These are phyloP conservation scores for Pythium sp. DNA, from an alignment of 352 stramenopile species.

Conservation along the genomic window DNA sequence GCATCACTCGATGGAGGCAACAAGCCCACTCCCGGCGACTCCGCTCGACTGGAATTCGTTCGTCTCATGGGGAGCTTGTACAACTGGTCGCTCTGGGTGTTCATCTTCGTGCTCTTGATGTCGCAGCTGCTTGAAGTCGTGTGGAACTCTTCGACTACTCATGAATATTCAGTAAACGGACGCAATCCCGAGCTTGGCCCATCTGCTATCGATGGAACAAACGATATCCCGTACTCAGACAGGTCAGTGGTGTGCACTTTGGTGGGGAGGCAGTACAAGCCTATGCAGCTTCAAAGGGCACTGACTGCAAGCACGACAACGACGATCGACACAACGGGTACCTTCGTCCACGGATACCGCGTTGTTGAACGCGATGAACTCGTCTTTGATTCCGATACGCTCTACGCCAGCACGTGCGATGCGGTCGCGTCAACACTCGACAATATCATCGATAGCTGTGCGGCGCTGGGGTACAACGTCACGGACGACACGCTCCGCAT, in stretches of 20 bases:
- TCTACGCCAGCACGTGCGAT: slow-evolving; percentile 19
- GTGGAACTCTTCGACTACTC: slow-evolving; percentile 18
- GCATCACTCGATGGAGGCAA: neutral
- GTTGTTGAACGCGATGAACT: slow-evolving; percentile 14
- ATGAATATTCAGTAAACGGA: neutral
- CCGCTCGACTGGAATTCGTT: neutral
- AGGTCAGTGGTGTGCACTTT: slow-evolving; percentile 9
- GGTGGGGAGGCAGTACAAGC: slow-evolving; percentile 18
- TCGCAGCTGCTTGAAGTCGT: slow-evolving; percentile 17
- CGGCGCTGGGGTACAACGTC: slow-evolving; percentile 27
- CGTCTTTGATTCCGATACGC: neutral
- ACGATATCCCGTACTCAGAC: slow-evolving; percentile 17
- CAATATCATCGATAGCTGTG: slow-evolving; percentile 26
- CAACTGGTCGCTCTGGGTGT: slow-evolving; percentile 19
- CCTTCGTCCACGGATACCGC: slow-evolving; percentile 15
- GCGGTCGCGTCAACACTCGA: slow-evolving; percentile 24
- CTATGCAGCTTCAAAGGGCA: slow-evolving; percentile 10
- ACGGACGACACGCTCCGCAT: slow-evolving; percentile 27
- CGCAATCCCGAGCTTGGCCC: slow-evolving; percentile 4
- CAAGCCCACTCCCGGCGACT: neutral
- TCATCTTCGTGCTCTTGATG: slow-evolving; percentile 13
- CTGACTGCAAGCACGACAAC: slow-evolving; percentile 2
- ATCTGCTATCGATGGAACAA: neutral
- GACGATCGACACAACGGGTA: slow-evolving; percentile 15
- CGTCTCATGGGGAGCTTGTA: slow-evolving; percentile 6